Conservation (phyloP, 345 rosid species). For the Eucalyptus camaldulensis region DNA sequence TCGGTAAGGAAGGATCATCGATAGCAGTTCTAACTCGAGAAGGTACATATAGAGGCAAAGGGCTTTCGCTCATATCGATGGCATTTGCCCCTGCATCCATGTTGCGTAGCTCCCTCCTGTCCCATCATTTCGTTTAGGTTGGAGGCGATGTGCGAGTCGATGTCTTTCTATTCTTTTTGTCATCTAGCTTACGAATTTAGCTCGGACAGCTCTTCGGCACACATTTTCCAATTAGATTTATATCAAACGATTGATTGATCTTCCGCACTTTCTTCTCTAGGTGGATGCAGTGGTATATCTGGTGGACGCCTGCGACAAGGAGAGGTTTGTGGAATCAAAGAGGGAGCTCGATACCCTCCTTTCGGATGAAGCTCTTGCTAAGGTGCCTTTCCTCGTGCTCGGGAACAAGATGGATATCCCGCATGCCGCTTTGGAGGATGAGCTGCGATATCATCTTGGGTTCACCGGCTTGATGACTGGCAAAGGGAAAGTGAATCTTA, state of each 20-base stretch:
- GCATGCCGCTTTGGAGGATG: slow-evolving; percentile 37
- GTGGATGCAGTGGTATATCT: slow-evolving; percentile 43
- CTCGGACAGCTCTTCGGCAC: not conserved
- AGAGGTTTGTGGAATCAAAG: slow-evolving; percentile 41
- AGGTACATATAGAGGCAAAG: not conserved
- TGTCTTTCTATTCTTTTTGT: not conserved
- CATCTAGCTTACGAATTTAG: not conserved
- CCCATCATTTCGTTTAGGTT: not conserved
- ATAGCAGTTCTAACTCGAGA: not conserved
- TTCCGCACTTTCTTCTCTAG: not conserved
- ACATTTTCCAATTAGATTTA: not conserved
- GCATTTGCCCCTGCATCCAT: not conserved
- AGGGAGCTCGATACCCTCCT: slow-evolving; percentile 42
- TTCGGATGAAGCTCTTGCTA: slow-evolving; percentile 33
- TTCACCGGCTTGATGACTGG: slow-evolving; percentile 39
- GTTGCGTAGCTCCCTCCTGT: not conserved
- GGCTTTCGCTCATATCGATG: not conserved
- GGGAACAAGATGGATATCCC: slow-evolving; percentile 49
- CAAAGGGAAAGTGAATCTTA: slow-evolving; percentile 33
- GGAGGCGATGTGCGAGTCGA: accelerated
- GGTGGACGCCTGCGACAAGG: slow-evolving; percentile 45
- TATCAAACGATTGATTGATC: not conserved
- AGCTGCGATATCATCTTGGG: slow-evolving; percentile 32
- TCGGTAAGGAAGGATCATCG: not conserved
- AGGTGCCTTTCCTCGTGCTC: slow-evolving; percentile 37